Conservation (phyloP, 2,329 filamentous ascomycete genomes). For the Pestalotiopsis sp. region DNA sequence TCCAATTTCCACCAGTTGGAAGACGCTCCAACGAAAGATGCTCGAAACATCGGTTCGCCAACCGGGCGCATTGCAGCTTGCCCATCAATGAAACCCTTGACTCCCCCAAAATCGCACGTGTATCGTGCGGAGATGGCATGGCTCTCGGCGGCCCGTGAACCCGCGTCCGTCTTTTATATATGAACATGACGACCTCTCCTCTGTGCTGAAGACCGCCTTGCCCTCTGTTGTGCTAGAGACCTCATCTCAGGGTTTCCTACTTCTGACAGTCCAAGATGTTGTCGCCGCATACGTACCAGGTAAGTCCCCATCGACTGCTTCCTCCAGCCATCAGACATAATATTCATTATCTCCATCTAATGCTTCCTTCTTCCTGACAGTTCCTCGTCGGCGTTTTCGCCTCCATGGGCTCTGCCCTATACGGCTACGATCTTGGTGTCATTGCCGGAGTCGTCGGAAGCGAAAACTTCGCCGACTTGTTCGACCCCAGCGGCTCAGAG, state of each 20-base stretch:
- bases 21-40: not conserved
- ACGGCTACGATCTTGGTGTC: conserved; percentile 58
- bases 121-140: not conserved
- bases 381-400: conserved; percentile 58
- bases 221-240: conserved; percentile 1
- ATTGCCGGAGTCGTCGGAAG: conserved; percentile 56
- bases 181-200: not conserved
- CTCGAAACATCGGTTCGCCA: conserved; percentile 8
- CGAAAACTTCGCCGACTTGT: conserved; percentile 42
- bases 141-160: conserved; percentile 4
- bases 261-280: conserved; percentile 12
- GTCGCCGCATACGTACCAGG: conserved; percentile 18
- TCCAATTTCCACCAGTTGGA: conserved; percentile 12
- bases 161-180: conserved; percentile 4
- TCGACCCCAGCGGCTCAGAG: conserved; percentile 39
- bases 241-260: not conserved
- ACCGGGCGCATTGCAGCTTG: not conserved
- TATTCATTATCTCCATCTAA: not conserved
- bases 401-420: conserved; percentile 57
- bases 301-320: not conserved
- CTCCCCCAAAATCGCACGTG: conserved; percentile 7
- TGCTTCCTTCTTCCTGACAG: conserved; percentile 26
- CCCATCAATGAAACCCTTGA: conserved; percentile 9
- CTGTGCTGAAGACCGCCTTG: not conserved
- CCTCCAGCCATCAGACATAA: not conserved